Conservation (phyloP, 805 yeast species). For the Ogataea methanolica region DNA sequence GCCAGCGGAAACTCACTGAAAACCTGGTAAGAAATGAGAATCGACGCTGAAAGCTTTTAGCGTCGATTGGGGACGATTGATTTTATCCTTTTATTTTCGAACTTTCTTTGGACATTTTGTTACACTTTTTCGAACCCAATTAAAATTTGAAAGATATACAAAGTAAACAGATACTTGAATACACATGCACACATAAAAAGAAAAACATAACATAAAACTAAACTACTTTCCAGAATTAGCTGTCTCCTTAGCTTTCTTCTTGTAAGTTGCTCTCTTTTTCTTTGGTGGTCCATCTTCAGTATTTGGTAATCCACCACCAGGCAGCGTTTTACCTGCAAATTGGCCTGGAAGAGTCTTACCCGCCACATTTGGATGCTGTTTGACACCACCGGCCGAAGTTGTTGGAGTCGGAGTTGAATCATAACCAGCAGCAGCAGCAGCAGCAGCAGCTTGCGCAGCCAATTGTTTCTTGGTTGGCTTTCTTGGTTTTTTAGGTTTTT, state of each 20-base stretch:
- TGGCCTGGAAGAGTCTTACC: conserved; percentile 29
- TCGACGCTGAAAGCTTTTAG: too few species aligned
- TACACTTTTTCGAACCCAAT: too few species aligned
- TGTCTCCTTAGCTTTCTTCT: conserved; percentile 13
- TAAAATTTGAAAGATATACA: too few species aligned
- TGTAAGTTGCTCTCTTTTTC: conserved; percentile 26
- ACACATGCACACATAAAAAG: too few species aligned
- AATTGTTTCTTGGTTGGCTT: conserved; percentile 30
- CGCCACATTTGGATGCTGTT: conserved; percentile 18
- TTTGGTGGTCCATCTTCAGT: conserved; percentile 22
- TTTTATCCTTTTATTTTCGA: too few species aligned
- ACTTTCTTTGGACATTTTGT: too few species aligned
- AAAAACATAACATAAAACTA: too few species aligned
- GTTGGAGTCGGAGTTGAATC: not conserved
- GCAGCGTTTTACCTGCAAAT: conserved; percentile 14
- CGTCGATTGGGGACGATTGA: too few species aligned
- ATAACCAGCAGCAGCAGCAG: conserved; percentile 21
- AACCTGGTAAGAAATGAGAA: too few species aligned
- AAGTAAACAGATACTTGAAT: too few species aligned
- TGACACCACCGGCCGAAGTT: not conserved
- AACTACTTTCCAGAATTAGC: too few species aligned
- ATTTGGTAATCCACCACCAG: conserved; percentile 2
- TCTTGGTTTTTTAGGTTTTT: conserved; percentile 25
- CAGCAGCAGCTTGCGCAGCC: conserved; percentile 21
- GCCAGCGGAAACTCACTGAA: too few species aligned